Percentiles rank a stretch among this genome's conserved stretches.
phyloP scores from a whole-genome alignment of 2,329 filamentous ascomycete genomes.

The Ophiostoma australiae region DNA sequence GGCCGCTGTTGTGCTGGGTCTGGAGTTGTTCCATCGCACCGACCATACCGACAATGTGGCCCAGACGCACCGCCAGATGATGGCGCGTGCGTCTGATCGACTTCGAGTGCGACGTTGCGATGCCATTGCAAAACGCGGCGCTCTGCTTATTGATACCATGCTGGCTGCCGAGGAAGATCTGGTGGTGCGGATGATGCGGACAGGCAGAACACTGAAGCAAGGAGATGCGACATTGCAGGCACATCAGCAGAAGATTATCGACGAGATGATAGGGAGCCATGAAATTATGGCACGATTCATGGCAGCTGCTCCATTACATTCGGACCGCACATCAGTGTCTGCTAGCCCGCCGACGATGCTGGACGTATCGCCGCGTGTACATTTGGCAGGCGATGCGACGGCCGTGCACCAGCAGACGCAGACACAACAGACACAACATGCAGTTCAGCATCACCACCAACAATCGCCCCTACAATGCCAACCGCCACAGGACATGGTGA shows the following conservation, averaged over 20 bases:
- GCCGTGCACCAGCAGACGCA: neutral
- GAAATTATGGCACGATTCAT: neutral
- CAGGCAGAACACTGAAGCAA: slow-evolving; percentile 16
- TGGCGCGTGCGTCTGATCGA: slow-evolving; percentile 22
- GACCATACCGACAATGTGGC: slow-evolving; percentile 26
- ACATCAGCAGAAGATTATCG: neutral
- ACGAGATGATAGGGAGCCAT: neutral
- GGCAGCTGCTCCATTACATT: neutral
- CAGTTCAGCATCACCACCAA: neutral
- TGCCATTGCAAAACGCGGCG: slow-evolving; percentile 20
- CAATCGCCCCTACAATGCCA: neutral
- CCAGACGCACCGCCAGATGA: slow-evolving; percentile 26
- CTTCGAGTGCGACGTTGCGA: slow-evolving; percentile 23
- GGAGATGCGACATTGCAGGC: neutral
- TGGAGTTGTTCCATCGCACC: slow-evolving; percentile 28
- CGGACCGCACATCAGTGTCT: neutral
- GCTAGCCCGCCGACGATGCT: neutral
- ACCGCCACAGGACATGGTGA: neutral
- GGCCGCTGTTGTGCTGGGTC: slow-evolving; percentile 27
- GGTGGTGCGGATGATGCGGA: slow-evolving; percentile 27
- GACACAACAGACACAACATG: neutral
- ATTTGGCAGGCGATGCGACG: neutral
- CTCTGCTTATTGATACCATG: slow-evolving; percentile 26
- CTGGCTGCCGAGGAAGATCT: slow-evolving; percentile 28
- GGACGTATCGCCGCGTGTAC: neutral